A percentile compares a stretch with the other conserved stretches of the same genome.
phyloP scores from a whole-genome alignment of 106 monocot species.

The Posidonia australis region DNA sequence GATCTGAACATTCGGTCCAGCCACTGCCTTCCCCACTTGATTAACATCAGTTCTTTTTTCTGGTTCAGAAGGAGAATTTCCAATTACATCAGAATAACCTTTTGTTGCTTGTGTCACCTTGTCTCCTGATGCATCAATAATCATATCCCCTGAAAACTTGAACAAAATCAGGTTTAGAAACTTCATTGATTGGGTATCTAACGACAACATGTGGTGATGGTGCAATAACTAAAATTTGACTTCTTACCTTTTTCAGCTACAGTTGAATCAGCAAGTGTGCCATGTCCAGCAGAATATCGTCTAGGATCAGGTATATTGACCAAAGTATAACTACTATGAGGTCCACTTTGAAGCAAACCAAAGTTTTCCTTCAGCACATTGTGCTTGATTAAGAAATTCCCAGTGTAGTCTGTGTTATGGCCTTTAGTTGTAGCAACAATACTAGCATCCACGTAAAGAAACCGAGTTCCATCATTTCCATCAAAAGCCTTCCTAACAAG shows the following conservation, averaged over 20 bases:
- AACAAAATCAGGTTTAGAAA: no score
- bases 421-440: not conserved
- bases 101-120: not conserved
- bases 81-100: not conserved
- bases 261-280: not conserved
- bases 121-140: not conserved
- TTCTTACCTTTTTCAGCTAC: slow-evolving; percentile 3
- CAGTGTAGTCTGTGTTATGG: not conserved
- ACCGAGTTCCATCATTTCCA: slow-evolving; percentile 25
- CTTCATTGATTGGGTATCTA: not conserved
- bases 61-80: not conserved
- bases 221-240: not conserved
- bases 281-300: not conserved
- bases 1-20: not conserved
- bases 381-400: not conserved
- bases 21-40: not conserved
- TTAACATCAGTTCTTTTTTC: not conserved
- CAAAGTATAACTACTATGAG: not conserved
- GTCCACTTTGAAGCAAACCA: not conserved
- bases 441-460: slow-evolving; percentile 30
- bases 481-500: slow-evolving; percentile 26
- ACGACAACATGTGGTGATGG: not conserved
- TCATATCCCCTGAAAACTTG: not conserved
- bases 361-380: not conserved
- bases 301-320: not conserved